Conservation (phyloP, 805 yeast species). For the Saccharomycopsis capsularis region DNA sequence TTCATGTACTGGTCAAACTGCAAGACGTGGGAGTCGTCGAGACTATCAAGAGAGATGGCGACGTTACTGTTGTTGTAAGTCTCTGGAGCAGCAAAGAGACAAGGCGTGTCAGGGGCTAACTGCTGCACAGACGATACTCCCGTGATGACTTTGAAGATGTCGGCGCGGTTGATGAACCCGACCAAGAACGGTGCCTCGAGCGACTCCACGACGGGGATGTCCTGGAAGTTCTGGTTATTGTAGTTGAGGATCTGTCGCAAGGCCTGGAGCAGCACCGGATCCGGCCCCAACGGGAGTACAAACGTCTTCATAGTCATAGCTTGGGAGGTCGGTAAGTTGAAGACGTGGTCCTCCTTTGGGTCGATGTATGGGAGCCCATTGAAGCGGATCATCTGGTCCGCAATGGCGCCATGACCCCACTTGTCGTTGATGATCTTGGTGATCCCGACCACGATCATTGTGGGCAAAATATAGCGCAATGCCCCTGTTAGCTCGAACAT, state of each 20-base stretch:
- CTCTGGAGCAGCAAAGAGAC: conserved; percentile 1
- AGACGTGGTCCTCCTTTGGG: conserved; percentile 58
- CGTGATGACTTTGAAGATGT: conserved; percentile 1
- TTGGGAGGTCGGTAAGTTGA: conserved; percentile 39
- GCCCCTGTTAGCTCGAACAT: conserved; percentile 98
- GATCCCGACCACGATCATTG: conserved; percentile 90
- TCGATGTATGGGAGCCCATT: conserved; percentile 83
- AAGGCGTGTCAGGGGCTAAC: background rate
- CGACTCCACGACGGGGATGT: conserved; percentile 34
- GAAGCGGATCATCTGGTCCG: conserved; percentile 87
- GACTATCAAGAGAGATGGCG: too few species aligned
- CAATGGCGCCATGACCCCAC: conserved; percentile 83
- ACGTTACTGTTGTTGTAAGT: background rate
- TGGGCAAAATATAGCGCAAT: conserved; percentile 80
- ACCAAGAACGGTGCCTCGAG: conserved; percentile 23
- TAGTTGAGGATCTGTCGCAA: conserved; percentile 22
- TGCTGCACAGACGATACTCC: background rate
- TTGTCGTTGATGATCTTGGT: conserved; percentile 74
- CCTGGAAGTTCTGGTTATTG: conserved; percentile 23
- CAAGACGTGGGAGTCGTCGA: background rate
- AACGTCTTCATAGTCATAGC: conserved; percentile 53
- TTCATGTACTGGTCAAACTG: conserved; percentile 3
- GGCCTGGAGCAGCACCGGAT: conserved; percentile 23
- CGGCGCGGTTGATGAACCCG: conserved; percentile 27
- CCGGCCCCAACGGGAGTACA: conserved; percentile 9